These are phyloP conservation scores for Plectosphaerella sp. DNA, from an alignment of 2,329 filamentous ascomycete genomes.

Conservation along the genomic window DNA sequence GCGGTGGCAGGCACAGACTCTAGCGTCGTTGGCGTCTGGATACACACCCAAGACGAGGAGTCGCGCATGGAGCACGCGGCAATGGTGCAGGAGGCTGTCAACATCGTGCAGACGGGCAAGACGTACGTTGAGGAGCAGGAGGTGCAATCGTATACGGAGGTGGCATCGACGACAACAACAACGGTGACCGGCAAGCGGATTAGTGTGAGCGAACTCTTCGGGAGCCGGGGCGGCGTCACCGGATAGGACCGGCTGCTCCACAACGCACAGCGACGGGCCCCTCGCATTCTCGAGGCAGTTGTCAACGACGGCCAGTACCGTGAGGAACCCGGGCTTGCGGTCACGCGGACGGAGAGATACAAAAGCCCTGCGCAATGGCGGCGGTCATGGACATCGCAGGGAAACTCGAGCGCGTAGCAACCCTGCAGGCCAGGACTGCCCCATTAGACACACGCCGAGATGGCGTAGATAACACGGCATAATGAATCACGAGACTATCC, in stretches of 20 bases:
- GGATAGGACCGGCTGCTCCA: slow-evolving; percentile 8
- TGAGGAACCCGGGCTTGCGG: not conserved
- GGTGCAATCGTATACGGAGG: slow-evolving; percentile 32
- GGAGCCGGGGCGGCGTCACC: slow-evolving; percentile 16
- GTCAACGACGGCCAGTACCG: not conserved
- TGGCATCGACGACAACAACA: slow-evolving; percentile 28
- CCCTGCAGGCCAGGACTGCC: not conserved
- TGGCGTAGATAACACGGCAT: not conserved
- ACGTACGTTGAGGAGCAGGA: slow-evolving; percentile 6
- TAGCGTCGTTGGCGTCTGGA: slow-evolving; percentile 49
- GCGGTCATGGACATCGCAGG: no score
- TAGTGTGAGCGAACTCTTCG: slow-evolving; percentile 41
- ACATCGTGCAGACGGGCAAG: slow-evolving; percentile 16
- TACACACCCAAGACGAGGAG: slow-evolving; percentile 44
- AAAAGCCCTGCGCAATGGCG: no score
- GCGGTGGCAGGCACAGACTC: slow-evolving; percentile 19
- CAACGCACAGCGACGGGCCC: not conserved
- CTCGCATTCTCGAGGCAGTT: not conserved
- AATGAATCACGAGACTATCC: not conserved
- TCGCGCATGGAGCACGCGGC: slow-evolving; percentile 36
- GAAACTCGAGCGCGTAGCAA: not conserved
- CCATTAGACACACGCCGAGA: not conserved
- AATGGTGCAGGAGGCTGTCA: slow-evolving; percentile 39
- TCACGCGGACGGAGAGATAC: not conserved
- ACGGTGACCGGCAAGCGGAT: slow-evolving; percentile 16